Percentiles rank a stretch among this genome's conserved stretches.
These are phyloP conservation scores for Pseudofabraea citricarpa DNA, from an alignment of 2,329 filamentous ascomycete genomes.

Conservation along the genomic window DNA sequence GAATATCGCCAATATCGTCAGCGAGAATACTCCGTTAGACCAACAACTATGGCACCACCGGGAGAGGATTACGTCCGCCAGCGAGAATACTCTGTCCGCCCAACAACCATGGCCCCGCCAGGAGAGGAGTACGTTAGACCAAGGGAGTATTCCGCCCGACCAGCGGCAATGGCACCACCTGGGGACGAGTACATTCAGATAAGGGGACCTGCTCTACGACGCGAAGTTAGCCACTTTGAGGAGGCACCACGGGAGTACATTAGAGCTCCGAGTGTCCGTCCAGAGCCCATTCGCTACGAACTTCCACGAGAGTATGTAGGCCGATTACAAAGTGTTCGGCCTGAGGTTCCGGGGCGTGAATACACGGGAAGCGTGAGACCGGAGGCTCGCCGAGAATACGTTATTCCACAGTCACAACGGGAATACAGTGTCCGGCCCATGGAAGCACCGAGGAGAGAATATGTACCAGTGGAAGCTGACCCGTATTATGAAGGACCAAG, in stretches of 20 bases:
- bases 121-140: neutral
- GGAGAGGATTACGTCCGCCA: constrained; percentile 23
- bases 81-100: constrained; percentile 29
- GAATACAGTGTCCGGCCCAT: constrained; percentile 25
- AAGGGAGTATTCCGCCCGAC: constrained; percentile 3
- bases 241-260: constrained; percentile 47
- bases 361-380: constrained; percentile 32
- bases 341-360: constrained; percentile 34
- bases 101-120: neutral
- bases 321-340: constrained; percentile 38
- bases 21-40: constrained; percentile 52
- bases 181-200: constrained; percentile 41
- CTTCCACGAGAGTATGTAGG: constrained; percentile 35
- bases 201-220: constrained; percentile 27
- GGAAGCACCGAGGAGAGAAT: constrained; percentile 20
- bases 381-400: constrained; percentile 22
- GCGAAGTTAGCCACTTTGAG: constrained; percentile 32
- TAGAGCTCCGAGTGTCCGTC: constrained; percentile 49
- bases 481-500: constrained; percentile 20
- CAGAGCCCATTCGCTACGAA: constrained; percentile 40
- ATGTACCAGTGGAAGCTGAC: constrained; percentile 12
- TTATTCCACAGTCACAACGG: constrained; percentile 21
- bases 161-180: constrained; percentile 24
- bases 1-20: constrained; percentile 48
- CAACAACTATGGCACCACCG: constrained; percentile 23